Percentiles rank a stretch among this genome's conserved stretches.
Evolutionary conservation across 352 stramenopile genomes (phyloP).

Genomic region (Globisporangium cystogenes): DNA sequence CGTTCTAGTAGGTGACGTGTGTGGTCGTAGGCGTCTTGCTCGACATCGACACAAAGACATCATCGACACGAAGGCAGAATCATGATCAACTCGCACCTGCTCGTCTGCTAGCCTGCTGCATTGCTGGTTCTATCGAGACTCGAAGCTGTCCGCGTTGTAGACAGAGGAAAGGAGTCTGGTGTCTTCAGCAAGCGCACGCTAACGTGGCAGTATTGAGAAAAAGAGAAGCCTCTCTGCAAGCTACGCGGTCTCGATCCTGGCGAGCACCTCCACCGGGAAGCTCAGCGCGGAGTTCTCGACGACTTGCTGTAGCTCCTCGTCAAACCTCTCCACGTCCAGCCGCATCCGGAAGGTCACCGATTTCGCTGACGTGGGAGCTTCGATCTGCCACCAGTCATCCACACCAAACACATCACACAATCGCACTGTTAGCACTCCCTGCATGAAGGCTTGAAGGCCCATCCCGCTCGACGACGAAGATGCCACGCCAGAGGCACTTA

Average conservation of each 20-base stretch:
- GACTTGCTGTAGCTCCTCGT: constrained; percentile 51
- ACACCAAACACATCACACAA: neutral
- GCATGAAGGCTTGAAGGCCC: neutral
- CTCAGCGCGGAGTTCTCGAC: constrained; percentile 51
- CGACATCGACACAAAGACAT: no score
- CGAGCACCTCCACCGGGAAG: constrained; percentile 44
- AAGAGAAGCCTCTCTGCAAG: neutral
- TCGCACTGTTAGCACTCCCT: neutral
- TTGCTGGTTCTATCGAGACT: no score
- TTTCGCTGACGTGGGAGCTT: neutral
- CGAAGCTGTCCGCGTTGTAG: no score
- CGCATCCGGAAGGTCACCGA: constrained; percentile 36
- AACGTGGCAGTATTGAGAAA: no score
- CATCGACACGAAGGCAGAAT: no score
- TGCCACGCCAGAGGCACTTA: constrained; percentile 10
- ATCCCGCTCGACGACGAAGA: no score
- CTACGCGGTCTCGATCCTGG: constrained; percentile 11
- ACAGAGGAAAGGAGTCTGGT: no score
- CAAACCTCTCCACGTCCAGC: constrained; percentile 60
- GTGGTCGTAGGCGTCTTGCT: no score
- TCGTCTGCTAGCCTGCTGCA: no score
- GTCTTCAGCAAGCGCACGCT: no score
- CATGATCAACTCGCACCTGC: no score
- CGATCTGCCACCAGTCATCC: constrained; percentile 19
- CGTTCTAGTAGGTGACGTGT: no score